A percentile compares a stretch with the other conserved stretches of the same genome.
Conservation (phyloP, 225 moss, liverwort and hornwort species). For the Neckera pumila region DNA sequence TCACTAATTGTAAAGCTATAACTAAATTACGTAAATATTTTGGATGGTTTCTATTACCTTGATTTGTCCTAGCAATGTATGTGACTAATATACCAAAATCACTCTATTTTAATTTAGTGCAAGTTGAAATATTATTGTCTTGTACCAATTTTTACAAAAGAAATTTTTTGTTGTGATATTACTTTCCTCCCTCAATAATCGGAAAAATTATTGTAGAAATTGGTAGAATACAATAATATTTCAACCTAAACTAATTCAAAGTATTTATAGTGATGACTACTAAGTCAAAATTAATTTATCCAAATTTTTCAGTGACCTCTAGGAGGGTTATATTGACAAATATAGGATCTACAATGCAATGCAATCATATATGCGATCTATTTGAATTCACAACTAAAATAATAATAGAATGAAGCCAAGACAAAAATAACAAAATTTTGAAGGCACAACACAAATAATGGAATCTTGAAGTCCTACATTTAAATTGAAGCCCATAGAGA, state of each 20-base stretch:
- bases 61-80: background rate
- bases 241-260: background rate
- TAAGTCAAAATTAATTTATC: rapidly evolving
- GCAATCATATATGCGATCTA: background rate
- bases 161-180: background rate
- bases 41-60: background rate
- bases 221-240: background rate
- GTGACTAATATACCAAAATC: background rate
- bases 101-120: background rate
- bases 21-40: too few species aligned
- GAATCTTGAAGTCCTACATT: too few species aligned
- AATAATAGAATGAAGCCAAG: background rate
- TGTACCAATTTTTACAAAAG: background rate
- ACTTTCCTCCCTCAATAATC: background rate
- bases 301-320: background rate
- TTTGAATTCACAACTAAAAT: background rate
- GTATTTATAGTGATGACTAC: background rate
- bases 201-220: background rate
- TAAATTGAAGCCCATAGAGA: too few species aligned
- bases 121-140: background rate
- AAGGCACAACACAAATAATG: too few species aligned
- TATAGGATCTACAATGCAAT: background rate
- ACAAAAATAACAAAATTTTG: background rate
- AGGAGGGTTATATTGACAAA: background rate
- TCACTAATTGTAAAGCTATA: too few species aligned